Base-by-base conservation (phyloP, 805 yeast species). In the Hanseniaspora pseudoguilliermondii region DNA sequence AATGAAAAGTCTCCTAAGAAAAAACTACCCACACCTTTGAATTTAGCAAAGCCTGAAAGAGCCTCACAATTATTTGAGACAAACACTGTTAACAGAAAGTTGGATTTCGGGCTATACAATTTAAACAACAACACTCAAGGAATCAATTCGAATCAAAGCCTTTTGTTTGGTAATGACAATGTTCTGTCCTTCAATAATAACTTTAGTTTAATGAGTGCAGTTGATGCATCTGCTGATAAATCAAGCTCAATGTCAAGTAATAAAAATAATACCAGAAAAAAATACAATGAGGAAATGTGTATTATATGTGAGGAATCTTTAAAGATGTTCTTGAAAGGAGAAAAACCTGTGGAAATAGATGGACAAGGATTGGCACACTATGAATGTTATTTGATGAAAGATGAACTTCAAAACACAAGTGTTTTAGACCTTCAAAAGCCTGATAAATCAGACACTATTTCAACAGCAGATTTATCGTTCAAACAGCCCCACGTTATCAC, bases 351-450 rank as follows among this genome's bases (percentile, higher is more conserved):
- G 3, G 73, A 71, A 36, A 58, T 76, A 46, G 59, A 69, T 0
- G 76, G 80, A 62, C 65, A 69, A 7, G 80, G 77, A 60, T 66
- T 67, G 41, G 64, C 73, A 32, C 82, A 78, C 61, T 67, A 68
- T 54, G 68, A 73, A 54, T 78, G 82, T 58, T 73, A 68, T 35
- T 58, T 67, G 3, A 65, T 71, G 8, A 46, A 46, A 46, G 53
- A 70, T 41, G 58, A 69, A 23, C 59, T 50, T 20, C 42, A 32
- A 8, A 13, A 20, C 25, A n/a, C 38, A 16, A 25, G 21, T 9
- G 10, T 25, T 23, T 15, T 7, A 16, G n/a, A 25, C 6, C 6
- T 15, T 13, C 23, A 25, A 36, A 5, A 9, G 20, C 10, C 27
- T 13, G 9, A 27, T 13, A 58, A 58, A 15, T 49, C 58, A 7